Conservation (phyloP, 1,284 basidiomycete genomes). For the Rhodotorula sp. region DNA sequence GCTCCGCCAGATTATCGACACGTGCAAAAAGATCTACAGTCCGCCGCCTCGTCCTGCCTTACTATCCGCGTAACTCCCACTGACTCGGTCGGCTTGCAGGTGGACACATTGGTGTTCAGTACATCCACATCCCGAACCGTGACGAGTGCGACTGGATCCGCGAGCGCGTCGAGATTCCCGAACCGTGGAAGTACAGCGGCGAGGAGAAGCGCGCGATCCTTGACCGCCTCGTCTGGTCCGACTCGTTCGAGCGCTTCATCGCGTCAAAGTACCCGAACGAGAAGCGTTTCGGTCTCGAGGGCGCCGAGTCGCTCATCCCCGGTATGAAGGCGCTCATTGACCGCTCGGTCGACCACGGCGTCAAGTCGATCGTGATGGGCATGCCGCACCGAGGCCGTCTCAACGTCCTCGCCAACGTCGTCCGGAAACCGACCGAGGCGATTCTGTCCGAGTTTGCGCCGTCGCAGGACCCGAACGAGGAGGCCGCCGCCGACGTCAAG, state of each 20-base stretch:
- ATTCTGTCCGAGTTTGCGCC: constrained; percentile 97
- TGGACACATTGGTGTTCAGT: constrained; percentile 91
- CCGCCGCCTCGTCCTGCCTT: constrained; percentile 45
- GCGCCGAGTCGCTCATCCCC: constrained; percentile 94
- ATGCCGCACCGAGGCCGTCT: constrained; percentile 99
- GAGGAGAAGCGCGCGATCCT: constrained; percentile 99
- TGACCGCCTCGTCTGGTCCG: constrained; percentile 98
- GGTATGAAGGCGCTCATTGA: constrained; percentile 99
- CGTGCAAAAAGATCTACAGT: constrained; percentile 95
- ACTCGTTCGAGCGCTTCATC: constrained; percentile 98
- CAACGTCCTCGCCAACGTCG: constrained; percentile 97
- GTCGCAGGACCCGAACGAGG: constrained; percentile 64
- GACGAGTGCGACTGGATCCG: constrained; percentile 99
- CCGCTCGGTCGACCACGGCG: constrained; percentile 91
- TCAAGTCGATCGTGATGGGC: constrained; percentile 94
- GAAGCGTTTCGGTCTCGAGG: constrained; percentile 98
- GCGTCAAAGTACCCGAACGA: constrained; percentile 98
- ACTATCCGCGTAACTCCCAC: no score
- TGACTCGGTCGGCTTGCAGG: constrained; percentile 55
- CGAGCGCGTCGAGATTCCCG: constrained; percentile 90
- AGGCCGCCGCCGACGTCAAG: constrained; percentile 95
- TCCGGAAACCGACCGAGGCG: constrained; percentile 96
- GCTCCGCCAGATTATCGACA: constrained; percentile 86
- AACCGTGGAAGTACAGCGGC: constrained; percentile 96
- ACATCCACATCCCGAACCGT: constrained; percentile 97